Evolutionary conservation across 1,284 basidiomycete species (phyloP).

Genomic region (Ustilago trichophora): DNA sequence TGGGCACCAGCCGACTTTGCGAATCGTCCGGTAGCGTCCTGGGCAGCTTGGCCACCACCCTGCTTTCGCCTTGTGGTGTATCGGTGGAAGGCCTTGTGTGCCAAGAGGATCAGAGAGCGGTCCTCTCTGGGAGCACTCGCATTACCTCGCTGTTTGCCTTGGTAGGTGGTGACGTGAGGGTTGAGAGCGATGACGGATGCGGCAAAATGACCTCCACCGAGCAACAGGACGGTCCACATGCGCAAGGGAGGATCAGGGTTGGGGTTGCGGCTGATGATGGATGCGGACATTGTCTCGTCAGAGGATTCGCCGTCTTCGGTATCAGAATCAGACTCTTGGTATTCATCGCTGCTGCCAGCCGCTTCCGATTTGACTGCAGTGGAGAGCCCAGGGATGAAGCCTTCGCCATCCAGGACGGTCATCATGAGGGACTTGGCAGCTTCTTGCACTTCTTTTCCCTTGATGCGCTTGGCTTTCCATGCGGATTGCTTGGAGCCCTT

Average conservation of each 20-base stretch:
- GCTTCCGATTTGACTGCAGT: conserved; percentile 18
- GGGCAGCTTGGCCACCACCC: conserved; percentile 90
- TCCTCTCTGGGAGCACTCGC: conserved; percentile 34
- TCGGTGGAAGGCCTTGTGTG: conserved; percentile 96
- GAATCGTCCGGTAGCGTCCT: conserved; percentile 87
- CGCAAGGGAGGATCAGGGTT: conserved; percentile 67
- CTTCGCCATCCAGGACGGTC: conserved; percentile 56
- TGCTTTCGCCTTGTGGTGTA: conserved; percentile 98
- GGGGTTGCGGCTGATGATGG: conserved; percentile 28
- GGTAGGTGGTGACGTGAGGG: conserved; percentile 58
- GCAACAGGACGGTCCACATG: conserved; percentile 93
- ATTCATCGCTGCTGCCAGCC: conserved; percentile 25
- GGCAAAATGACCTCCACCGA: conserved; percentile 96
- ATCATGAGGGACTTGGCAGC: conserved; percentile 54
- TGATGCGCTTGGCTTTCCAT: conserved; percentile 59
- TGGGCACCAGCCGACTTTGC: conserved; percentile 95
- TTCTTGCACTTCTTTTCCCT: conserved; percentile 54
- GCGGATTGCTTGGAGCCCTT: conserved; percentile 37
- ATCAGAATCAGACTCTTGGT: conserved; percentile 21
- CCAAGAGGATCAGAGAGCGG: conserved; percentile 74
- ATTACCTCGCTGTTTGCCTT: conserved; percentile 19
- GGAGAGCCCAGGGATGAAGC: conserved; percentile 40
- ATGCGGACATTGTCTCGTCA: conserved; percentile 13
- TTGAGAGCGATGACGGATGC: conserved; percentile 79
- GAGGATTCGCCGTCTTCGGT: conserved; percentile 22